These are phyloP conservation scores for Aquilaria malaccensis DNA, from an alignment of 345 rosid species.

Conservation along the genomic window DNA sequence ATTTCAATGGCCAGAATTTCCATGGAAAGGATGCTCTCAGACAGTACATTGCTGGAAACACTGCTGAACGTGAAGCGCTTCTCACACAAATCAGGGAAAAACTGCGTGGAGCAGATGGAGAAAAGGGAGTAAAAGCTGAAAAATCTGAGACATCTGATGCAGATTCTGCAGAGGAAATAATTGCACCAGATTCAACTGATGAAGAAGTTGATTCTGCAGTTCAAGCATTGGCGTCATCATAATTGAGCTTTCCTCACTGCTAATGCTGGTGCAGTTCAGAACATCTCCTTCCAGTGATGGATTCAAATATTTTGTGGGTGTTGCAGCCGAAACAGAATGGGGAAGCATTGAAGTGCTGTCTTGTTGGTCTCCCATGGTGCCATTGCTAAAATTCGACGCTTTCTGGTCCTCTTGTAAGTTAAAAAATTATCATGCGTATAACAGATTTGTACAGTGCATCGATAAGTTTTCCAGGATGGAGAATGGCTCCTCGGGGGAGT, in stretches of 20 bases:
- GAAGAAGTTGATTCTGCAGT: slow-evolving; percentile 65
- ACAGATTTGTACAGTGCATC: neutral
- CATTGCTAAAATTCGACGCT: too few species aligned
- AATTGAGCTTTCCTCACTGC: slow-evolving; percentile 1
- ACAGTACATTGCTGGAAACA: slow-evolving; percentile 41
- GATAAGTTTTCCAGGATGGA: too few species aligned
- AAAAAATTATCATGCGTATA: neutral
- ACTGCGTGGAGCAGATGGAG: slow-evolving; percentile 27
- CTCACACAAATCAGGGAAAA: slow-evolving; percentile 50
- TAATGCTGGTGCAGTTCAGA: slow-evolving; percentile 9
- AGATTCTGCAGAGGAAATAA: slow-evolving; percentile 26
- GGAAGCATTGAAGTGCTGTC: too few species aligned
- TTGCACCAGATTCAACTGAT: slow-evolving; percentile 47
- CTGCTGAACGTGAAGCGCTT: slow-evolving; percentile 51
- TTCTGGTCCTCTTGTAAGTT: neutral
- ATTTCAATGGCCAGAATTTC: slow-evolving; percentile 38
- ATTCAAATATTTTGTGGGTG: neutral
- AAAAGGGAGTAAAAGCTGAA: slow-evolving; percentile 19
- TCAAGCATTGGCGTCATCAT: slow-evolving; percentile 26
- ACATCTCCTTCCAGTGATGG: neutral
- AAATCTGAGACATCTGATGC: slow-evolving; percentile 14
- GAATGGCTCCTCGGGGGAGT: too few species aligned
- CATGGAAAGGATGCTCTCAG: slow-evolving; percentile 82
- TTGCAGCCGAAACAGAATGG: too few species aligned
- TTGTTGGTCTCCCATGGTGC: too few species aligned